phyloP scores from a whole-genome alignment of 75 land plant species.

The Pseudotsuga menziesii region DNA sequence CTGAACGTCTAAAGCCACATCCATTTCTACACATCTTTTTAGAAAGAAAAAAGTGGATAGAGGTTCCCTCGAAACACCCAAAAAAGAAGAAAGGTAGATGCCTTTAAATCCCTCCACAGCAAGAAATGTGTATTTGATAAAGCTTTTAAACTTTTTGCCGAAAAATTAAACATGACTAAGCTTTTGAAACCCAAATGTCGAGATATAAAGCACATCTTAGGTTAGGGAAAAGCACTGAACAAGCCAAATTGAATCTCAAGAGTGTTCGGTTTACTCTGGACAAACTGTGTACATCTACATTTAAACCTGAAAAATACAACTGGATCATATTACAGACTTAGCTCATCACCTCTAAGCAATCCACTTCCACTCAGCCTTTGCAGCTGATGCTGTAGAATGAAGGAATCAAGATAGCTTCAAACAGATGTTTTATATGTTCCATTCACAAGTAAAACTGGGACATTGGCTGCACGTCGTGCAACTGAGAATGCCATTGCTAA shows the following conservation, averaged over 20 bases:
- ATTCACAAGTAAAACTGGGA: conserved; percentile 87
- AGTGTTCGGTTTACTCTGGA: neutral
- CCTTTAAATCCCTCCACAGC: neutral
- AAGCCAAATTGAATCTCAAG: neutral
- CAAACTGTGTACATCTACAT: neutral
- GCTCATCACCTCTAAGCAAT: conserved; percentile 38
- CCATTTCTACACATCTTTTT: neutral
- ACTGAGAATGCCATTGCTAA: conserved; percentile 97
- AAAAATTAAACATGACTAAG: neutral
- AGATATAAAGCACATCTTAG: neutral
- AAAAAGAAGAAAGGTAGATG: neutral
- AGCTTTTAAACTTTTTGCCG: neutral
- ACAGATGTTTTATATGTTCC: conserved; percentile 81
- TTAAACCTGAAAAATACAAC: neutral
- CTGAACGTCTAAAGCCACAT: neutral
- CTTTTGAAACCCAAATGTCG: neutral
- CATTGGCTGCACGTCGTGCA: conserved; percentile 90
- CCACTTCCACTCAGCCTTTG: conserved; percentile 62
- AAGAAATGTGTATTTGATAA: neutral
- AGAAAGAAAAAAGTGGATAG: neutral
- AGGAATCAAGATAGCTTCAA: conserved; percentile 89
- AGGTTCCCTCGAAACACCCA: neutral
- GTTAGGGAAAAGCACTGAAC: conserved; percentile 4
- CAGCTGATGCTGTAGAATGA: conserved; percentile 92
- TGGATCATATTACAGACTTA: conserved; percentile 1